A percentile compares a stretch with the other conserved stretches of the same genome.
Conservation (phyloP, 768 basidiomycete species). For the Pilatotrama ljubarskyi region DNA sequence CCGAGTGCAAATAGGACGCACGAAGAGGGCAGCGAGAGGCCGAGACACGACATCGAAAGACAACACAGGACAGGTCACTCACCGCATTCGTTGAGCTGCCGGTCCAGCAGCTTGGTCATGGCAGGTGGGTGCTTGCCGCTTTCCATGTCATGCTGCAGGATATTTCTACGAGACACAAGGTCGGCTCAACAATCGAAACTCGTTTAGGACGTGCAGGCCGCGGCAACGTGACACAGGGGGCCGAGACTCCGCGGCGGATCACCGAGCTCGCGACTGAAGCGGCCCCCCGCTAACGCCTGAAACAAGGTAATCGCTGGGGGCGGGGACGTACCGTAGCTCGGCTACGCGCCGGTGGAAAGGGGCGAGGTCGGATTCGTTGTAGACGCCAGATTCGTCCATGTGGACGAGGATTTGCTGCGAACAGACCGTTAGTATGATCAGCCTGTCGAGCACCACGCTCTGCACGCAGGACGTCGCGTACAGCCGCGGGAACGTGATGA, state of each 20-base stretch:
- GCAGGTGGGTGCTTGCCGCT: slow-evolving; percentile 82
- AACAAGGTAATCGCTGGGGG: not conserved
- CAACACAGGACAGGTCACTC: slow-evolving; percentile 33
- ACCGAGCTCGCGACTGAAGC: slow-evolving; percentile 3
- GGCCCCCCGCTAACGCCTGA: not conserved
- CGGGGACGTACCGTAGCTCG: slow-evolving; percentile 59
- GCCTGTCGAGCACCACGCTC: slow-evolving; percentile 11
- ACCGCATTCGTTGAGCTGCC: slow-evolving; percentile 93
- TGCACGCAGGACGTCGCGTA: slow-evolving; percentile 2
- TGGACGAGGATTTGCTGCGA: slow-evolving; percentile 89
- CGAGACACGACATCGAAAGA: not conserved
- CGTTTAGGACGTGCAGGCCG: not conserved
- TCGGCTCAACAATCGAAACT: not conserved
- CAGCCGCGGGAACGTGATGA: slow-evolving; percentile 19
- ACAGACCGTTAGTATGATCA: slow-evolving; percentile 22
- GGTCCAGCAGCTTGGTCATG: slow-evolving; percentile 84
- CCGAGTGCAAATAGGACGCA: not conserved
- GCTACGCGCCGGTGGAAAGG: slow-evolving; percentile 83
- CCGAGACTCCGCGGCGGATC: not conserved
- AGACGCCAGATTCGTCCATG: slow-evolving; percentile 94
- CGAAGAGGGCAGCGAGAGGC: not conserved
- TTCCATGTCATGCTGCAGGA: slow-evolving; percentile 81
- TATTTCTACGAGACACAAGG: slow-evolving; percentile 37
- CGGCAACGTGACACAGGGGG: slow-evolving; percentile 8
- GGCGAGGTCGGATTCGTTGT: slow-evolving; percentile 86